phyloP scores from a whole-genome alignment of 2,329 filamentous ascomycete species.

The Thelonectria blattea region DNA sequence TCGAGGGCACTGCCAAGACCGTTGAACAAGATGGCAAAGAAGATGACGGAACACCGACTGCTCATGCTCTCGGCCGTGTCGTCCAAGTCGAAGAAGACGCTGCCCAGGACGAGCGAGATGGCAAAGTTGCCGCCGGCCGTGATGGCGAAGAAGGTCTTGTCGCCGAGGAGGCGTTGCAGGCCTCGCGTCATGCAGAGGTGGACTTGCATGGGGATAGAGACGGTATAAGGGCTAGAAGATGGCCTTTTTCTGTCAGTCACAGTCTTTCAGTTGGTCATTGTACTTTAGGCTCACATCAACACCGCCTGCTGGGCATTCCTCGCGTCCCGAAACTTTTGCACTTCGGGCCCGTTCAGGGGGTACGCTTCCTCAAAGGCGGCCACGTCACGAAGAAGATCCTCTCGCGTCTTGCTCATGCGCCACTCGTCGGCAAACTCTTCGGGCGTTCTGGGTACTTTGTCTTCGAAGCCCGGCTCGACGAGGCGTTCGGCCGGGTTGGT shows the following conservation, averaged over 20 bases:
- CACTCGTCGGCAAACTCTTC: conserved; percentile 45
- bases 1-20: conserved; percentile 47
- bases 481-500: conserved; percentile 46
- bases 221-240: conserved; percentile 47
- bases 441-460: conserved; percentile 40
- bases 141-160: conserved; percentile 27
- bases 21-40: conserved; percentile 59
- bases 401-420: conserved; percentile 33
- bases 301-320: conserved; percentile 23
- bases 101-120: conserved; percentile 56
- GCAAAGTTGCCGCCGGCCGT: conserved; percentile 44
- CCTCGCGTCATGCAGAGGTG: conserved; percentile 46
- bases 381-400: conserved; percentile 10
- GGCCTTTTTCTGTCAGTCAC: conserved; percentile 14
- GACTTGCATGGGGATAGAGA: conserved; percentile 54
- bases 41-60: conserved; percentile 52
- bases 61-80: conserved; percentile 50
- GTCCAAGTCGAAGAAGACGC: conserved; percentile 54
- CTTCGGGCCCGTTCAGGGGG: conserved; percentile 8
- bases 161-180: conserved; percentile 24
- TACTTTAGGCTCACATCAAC: conserved; percentile 17
- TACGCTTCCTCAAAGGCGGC: conserved; percentile 12
- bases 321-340: conserved; percentile 15
- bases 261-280: not conserved
- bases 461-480: conserved; percentile 39